Evolutionary conservation across 148 eudicot species (phyloP).

Genomic region (Amaranthus hypochondriacus): DNA sequence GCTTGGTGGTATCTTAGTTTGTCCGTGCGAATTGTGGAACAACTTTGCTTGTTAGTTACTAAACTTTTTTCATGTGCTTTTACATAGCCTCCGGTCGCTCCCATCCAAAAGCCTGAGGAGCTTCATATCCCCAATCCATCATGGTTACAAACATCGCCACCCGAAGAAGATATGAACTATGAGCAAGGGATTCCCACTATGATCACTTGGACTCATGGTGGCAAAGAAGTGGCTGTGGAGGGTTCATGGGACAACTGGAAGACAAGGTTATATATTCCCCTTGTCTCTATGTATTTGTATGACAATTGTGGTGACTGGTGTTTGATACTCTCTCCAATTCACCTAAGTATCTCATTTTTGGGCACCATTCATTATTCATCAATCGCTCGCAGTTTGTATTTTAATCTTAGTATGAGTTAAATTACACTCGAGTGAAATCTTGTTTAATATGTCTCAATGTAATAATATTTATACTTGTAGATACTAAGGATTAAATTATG

Average conservation of each 20-base stretch:
- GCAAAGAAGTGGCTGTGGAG: conserved; percentile 68
- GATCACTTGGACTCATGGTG: conserved; percentile 77
- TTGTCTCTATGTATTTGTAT: background rate
- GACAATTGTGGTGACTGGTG: conserved; percentile 1
- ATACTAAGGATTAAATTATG: no score
- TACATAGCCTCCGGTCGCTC: conserved; percentile 57
- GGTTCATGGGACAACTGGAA: conserved; percentile 97
- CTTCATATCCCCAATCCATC: conserved; percentile 43
- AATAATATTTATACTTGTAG: no score
- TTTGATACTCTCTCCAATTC: no score
- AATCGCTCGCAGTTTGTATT: no score
- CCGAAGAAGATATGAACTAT: conserved; percentile 30
- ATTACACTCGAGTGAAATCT: no score
- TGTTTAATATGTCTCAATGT: no score
- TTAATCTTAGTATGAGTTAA: no score
- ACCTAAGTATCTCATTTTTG: no score
- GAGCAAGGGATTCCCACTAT: conserved; percentile 67
- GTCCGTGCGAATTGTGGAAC: background rate
- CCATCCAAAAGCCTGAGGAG: conserved; percentile 68
- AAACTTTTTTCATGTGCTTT: background rate
- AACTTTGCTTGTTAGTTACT: background rate
- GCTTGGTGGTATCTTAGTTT: background rate
- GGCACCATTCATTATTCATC: no score
- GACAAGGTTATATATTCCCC: conserved; percentile 44
- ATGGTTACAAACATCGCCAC: conserved; percentile 45